Conservation (phyloP, 1,139 yeast genomes). For the Dujonia santamariae region DNA sequence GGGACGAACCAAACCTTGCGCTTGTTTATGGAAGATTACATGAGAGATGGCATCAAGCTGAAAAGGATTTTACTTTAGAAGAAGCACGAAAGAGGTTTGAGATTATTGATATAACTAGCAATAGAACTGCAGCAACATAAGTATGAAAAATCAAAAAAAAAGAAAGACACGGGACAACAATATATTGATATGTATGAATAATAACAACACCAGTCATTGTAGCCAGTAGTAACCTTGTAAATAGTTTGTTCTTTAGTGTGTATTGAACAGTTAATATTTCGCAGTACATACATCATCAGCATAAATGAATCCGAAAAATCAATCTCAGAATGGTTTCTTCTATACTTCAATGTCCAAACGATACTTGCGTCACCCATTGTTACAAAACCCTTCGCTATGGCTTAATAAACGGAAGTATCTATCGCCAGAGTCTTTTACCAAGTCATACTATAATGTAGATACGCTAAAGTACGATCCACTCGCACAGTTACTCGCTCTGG, state of each 20-base stretch:
- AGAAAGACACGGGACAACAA: too few species aligned
- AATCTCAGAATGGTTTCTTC: too few species aligned
- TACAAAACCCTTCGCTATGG: slow-evolving; percentile 25
- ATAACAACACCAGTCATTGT: too few species aligned
- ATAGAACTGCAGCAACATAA: too few species aligned
- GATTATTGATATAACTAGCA: slow-evolving; percentile 12
- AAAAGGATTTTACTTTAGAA: slow-evolving; percentile 15
- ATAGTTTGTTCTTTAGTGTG: too few species aligned
- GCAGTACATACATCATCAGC: too few species aligned
- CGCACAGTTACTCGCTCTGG: slow-evolving; percentile 17
- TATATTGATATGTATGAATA: too few species aligned
- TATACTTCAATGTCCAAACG: slow-evolving; percentile 1
- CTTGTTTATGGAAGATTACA: slow-evolving; percentile 35
- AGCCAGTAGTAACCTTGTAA: too few species aligned
- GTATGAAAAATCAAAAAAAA: too few species aligned
- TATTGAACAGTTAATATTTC: too few species aligned
- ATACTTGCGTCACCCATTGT: slow-evolving; percentile 20
- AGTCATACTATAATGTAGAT: slow-evolving; percentile 13
- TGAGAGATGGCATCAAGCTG: slow-evolving; percentile 41
- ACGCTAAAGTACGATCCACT: slow-evolving; percentile 21
- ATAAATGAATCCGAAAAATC: too few species aligned
- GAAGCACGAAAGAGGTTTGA: slow-evolving; percentile 16
- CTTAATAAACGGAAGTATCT: slow-evolving; percentile 18
- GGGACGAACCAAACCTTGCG: slow-evolving; percentile 38
- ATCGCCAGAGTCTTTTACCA: slow-evolving; percentile 13